Conservation (phyloP, 192 early-diverging fungal species). For the Rhizophlyctis rosea region DNA sequence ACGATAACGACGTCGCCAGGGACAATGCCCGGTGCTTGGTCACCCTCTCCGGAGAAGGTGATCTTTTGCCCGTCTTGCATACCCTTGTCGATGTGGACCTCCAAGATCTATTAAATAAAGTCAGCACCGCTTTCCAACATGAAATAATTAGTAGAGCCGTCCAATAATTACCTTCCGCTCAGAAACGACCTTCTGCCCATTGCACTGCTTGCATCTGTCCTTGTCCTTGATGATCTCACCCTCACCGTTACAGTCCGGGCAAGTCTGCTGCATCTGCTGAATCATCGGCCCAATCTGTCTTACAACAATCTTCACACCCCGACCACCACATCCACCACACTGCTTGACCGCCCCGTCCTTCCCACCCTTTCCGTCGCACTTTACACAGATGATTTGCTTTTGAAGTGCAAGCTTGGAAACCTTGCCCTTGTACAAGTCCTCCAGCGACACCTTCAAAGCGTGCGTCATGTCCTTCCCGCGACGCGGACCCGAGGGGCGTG, state of each 20-base stretch:
- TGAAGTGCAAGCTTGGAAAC: slow-evolving; percentile 92
- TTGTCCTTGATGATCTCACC: slow-evolving; percentile 90
- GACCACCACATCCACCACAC: slow-evolving; percentile 82
- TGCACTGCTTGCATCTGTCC: slow-evolving; percentile 87
- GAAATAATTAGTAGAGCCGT: no score
- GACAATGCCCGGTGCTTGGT: slow-evolving; percentile 87
- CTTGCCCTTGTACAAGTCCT: slow-evolving; percentile 88
- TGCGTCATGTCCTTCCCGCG: slow-evolving; percentile 95
- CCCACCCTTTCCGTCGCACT: slow-evolving; percentile 94
- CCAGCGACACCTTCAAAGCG: slow-evolving; percentile 78
- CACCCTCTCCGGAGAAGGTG: slow-evolving; percentile 91
- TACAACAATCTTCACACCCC: slow-evolving; percentile 85
- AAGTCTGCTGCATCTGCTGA: slow-evolving; percentile 99
- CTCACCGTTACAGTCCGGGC: slow-evolving; percentile 83
- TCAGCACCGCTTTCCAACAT: no score
- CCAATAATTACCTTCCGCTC: slow-evolving; percentile 80
- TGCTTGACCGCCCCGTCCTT: slow-evolving; percentile 83
- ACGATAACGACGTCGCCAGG: slow-evolving; percentile 99
- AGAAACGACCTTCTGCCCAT: slow-evolving; percentile 79
- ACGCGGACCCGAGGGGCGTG: slow-evolving; percentile 72
- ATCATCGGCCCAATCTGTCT: slow-evolving; percentile 99
- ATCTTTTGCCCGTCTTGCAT: slow-evolving; percentile 97
- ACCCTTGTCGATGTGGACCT: slow-evolving; percentile 97
- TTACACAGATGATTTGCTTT: slow-evolving; percentile 86
- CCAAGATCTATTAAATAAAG: slow-evolving; percentile 59